Conservation (phyloP, 2,329 filamentous ascomycete species). For the Diaporthe citrichinensis region DNA sequence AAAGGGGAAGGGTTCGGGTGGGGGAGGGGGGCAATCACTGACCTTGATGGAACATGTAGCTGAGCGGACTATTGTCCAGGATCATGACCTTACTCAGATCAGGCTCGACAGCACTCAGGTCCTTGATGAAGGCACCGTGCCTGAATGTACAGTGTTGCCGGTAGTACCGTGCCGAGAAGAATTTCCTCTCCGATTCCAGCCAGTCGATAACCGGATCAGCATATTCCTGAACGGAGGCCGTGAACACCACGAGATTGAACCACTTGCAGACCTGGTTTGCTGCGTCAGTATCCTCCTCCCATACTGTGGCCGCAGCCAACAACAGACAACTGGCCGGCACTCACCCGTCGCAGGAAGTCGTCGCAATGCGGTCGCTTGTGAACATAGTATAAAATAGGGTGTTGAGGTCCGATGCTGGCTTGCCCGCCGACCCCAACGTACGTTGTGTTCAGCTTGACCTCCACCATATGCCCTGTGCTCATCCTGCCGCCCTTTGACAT, state of each 20-base stretch:
- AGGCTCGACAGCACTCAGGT: constrained; percentile 94
- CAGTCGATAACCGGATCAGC: constrained; percentile 99
- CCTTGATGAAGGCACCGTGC: constrained; percentile 98
- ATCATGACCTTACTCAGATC: constrained; percentile 99
- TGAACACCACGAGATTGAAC: constrained; percentile 98
- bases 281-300: constrained; percentile 15
- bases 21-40: constrained; percentile 49
- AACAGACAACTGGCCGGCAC: constrained; percentile 42
- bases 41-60: constrained; percentile 99
- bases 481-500: constrained; percentile 97
- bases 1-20: too few relatives aligned
- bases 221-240: constrained; percentile 97
- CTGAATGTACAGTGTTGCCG: constrained; percentile 96
- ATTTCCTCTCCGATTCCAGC: constrained; percentile 97
- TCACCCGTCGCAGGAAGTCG: constrained; percentile 89
- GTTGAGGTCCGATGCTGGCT: constrained; percentile 82
- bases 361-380: constrained; percentile 98
- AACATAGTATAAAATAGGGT: constrained; percentile 98
- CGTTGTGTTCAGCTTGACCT: constrained; percentile 88
- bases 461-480: constrained; percentile 98
- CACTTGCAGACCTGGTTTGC: constrained; percentile 84
- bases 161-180: constrained; percentile 94
- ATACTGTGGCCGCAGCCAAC: not conserved
- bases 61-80: constrained; percentile 96
- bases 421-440: constrained; percentile 77